A percentile compares a stretch with the other conserved stretches of the same genome.
Evolutionary conservation across 345 rosid genomes (phyloP).

Genomic region (Acer saccharum): DNA sequence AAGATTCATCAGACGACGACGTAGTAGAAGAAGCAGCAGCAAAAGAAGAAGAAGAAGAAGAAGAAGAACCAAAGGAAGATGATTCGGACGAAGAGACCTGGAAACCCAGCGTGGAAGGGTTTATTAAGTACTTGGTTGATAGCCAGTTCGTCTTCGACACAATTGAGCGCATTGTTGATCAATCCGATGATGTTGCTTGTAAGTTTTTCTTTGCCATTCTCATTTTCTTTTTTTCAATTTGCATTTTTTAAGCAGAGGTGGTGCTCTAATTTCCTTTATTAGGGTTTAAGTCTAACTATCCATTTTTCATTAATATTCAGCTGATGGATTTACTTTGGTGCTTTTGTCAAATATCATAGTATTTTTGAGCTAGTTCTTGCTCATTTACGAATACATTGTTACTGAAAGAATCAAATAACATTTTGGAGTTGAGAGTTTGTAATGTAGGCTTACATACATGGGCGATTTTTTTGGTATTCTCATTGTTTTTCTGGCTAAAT

Average conservation of each 20-base stretch:
- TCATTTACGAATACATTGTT: too few species aligned
- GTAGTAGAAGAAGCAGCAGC: conserved; percentile 11
- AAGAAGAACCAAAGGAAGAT: conserved; percentile 4
- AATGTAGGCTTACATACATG: background rate
- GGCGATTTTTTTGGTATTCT: background rate
- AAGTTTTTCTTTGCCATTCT: conserved; percentile 25
- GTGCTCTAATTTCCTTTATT: too few species aligned
- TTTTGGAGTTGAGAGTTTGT: background rate
- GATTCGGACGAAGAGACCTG: conserved; percentile 40
- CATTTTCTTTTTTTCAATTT: background rate
- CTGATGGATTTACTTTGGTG: background rate
- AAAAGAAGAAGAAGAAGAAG: too few species aligned
- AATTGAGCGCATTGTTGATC: conserved; percentile 72
- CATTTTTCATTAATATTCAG: background rate
- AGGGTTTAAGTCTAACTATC: background rate
- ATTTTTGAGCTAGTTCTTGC: too few species aligned
- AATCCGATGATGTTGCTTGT: conserved; percentile 83
- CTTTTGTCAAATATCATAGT: background rate
- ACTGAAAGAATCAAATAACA: background rate
- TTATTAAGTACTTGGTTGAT: conserved; percentile 72
- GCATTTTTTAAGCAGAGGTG: background rate
- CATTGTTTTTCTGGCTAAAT: background rate
- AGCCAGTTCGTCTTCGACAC: conserved; percentile 77
- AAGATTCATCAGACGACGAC: conserved; percentile 8
- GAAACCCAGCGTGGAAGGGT: conserved; percentile 70